phyloP scores from a whole-genome alignment of 345 rosid species.

The Excoecaria agallocha region DNA sequence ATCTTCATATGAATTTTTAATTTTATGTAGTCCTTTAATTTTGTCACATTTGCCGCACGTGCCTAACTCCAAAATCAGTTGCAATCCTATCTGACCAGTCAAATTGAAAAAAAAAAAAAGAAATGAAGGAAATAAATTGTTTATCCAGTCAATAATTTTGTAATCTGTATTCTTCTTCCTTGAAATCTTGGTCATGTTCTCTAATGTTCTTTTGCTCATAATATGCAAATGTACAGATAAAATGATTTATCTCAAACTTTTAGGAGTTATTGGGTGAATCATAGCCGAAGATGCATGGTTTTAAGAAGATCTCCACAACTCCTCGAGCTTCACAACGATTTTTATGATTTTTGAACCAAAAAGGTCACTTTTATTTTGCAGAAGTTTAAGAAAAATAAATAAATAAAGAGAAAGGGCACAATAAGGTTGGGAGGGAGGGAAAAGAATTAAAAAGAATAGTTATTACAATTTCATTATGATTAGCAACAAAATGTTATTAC shows the following conservation, averaged over 20 bases:
- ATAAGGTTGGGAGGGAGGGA: neutral
- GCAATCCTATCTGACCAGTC: neutral
- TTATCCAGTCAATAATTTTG: conserved; percentile 1
- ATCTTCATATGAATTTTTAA: neutral
- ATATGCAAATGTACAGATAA: neutral
- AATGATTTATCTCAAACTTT: neutral
- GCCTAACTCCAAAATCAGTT: neutral
- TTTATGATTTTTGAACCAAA: neutral
- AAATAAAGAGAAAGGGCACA: neutral
- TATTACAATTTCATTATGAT: neutral
- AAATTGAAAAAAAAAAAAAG: neutral
- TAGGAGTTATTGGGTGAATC: neutral
- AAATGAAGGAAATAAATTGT: neutral
- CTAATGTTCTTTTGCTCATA: neutral
- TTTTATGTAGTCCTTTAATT: neutral
- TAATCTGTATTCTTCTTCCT: neutral
- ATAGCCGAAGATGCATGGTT: neutral
- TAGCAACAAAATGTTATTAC: neutral
- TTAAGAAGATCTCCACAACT: neutral
- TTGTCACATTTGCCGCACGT: neutral
- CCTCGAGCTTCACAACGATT: neutral
- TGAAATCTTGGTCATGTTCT: neutral
- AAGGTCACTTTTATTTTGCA: neutral
- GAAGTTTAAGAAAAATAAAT: neutral
- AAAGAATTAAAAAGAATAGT: neutral